phyloP scores from a whole-genome alignment of 345 rosid species.

The Salix koriyanagi region DNA sequence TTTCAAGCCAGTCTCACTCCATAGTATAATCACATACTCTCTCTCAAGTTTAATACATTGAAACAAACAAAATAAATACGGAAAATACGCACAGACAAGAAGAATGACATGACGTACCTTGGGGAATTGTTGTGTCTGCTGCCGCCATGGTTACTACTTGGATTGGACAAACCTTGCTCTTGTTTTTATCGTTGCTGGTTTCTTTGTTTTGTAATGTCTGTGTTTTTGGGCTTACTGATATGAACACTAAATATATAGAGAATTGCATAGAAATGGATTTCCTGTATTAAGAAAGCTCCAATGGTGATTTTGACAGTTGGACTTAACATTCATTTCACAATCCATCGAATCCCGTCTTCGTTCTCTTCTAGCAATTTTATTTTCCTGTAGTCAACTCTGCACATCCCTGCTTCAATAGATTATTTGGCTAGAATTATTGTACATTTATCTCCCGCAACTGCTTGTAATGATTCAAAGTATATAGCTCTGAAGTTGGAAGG shows the following conservation, averaged over 20 bases:
- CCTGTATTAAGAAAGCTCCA: background rate
- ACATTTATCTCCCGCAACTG: background rate
- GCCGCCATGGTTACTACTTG: background rate
- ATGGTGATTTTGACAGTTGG: too few species aligned
- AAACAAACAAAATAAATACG: background rate
- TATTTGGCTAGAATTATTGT: background rate
- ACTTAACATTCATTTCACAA: background rate
- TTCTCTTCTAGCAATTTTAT: background rate
- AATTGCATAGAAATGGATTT: background rate
- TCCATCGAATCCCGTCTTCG: background rate
- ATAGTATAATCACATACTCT: background rate
- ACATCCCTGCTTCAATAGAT: background rate
- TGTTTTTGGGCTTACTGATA: background rate
- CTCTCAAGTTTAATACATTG: background rate
- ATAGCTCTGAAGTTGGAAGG: background rate
- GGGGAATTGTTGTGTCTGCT: background rate
- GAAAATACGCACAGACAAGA: background rate
- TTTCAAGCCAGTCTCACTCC: constrained; percentile 39
- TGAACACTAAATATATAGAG: background rate
- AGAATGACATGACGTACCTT: background rate
- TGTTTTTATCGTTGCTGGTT: background rate
- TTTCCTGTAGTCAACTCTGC: background rate
- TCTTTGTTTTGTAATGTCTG: background rate
- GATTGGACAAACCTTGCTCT: background rate
- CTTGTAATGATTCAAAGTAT: background rate